Evolutionary conservation across 2,329 filamentous ascomycete genomes (phyloP).

Genomic region (Sporothrix sp.): DNA sequence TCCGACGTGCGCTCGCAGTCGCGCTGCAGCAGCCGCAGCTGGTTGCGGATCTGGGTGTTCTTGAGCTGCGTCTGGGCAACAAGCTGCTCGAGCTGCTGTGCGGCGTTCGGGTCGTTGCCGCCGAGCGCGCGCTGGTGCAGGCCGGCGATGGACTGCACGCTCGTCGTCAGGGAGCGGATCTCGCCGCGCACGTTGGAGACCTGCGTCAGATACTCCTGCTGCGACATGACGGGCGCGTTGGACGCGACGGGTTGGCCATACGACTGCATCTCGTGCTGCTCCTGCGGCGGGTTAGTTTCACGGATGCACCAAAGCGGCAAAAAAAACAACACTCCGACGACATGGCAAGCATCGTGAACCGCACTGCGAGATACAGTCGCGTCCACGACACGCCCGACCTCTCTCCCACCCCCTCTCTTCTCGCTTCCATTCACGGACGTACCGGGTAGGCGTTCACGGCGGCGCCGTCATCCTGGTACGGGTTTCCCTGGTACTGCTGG

Average conservation of each 20-base stretch:
- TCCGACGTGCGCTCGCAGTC: conserved; percentile 57
- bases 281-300: conserved; percentile 20
- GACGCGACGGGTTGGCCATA: conserved; percentile 19
- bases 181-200: conserved; percentile 57
- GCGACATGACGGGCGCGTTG: conserved; percentile 38
- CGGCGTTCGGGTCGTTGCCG: conserved; percentile 48
- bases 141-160: conserved; percentile 57
- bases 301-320: background rate
- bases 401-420: too few relatives aligned
- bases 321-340: background rate
- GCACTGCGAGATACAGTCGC: too few relatives aligned
- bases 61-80: conserved; percentile 61
- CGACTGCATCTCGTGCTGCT: conserved; percentile 45
- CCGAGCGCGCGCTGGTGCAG: conserved; percentile 64
- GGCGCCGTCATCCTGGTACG: conserved; percentile 46
- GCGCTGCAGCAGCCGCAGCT: conserved; percentile 65
- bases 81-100: conserved; percentile 53
- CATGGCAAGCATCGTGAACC: background rate
- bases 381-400: too few relatives aligned
- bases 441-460: conserved; percentile 35
- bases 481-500: conserved; percentile 40
- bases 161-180: conserved; percentile 55
- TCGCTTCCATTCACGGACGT: background rate
- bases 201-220: conserved; percentile 58
- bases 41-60: conserved; percentile 67